A percentile compares a stretch with the other conserved stretches of the same genome.
Evolutionary conservation across 768 basidiomycete species (phyloP).

Genomic region (Amanita brunnescens): DNA sequence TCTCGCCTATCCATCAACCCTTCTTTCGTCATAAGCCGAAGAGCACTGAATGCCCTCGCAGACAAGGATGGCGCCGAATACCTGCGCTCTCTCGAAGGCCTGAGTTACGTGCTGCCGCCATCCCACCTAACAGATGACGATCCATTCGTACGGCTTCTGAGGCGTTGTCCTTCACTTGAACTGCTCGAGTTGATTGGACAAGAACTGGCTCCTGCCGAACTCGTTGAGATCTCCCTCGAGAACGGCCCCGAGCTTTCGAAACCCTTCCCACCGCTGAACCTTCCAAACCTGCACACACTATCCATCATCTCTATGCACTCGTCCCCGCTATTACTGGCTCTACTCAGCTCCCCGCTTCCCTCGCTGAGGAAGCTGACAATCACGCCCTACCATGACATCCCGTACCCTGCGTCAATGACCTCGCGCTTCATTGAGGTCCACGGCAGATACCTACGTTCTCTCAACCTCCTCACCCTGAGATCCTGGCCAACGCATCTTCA

Average conservation of each 20-base stretch:
- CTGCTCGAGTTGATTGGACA: constrained; percentile 55
- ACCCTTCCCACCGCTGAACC: constrained; percentile 36
- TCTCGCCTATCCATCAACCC: constrained; percentile 44
- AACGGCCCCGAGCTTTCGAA: constrained; percentile 19
- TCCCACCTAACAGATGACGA: constrained; percentile 36
- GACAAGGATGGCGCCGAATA: constrained; percentile 41
- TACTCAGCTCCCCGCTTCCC: constrained; percentile 56
- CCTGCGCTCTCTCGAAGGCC: constrained; percentile 44
- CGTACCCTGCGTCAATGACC: constrained; percentile 47
- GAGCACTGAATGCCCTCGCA: constrained; percentile 44
- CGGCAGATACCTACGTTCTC: constrained; percentile 46
- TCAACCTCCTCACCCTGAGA: constrained; percentile 62
- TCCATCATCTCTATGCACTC: constrained; percentile 58
- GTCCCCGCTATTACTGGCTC: constrained; percentile 51
- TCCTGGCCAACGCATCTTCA: constrained; percentile 55
- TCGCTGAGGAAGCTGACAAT: constrained; percentile 53
- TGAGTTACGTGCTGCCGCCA: constrained; percentile 37
- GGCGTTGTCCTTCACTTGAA: constrained; percentile 47
- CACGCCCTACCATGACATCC: constrained; percentile 67
- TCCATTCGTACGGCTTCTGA: constrained; percentile 49
- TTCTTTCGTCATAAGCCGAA: constrained; percentile 50
- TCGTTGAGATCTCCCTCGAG: constrained; percentile 27
- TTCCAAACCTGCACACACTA: constrained; percentile 51
- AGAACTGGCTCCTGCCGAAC: constrained; percentile 46
- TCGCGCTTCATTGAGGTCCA: constrained; percentile 53